phyloP scores from a whole-genome alignment of 163 green algal species.

The Volvox carteri region DNA sequence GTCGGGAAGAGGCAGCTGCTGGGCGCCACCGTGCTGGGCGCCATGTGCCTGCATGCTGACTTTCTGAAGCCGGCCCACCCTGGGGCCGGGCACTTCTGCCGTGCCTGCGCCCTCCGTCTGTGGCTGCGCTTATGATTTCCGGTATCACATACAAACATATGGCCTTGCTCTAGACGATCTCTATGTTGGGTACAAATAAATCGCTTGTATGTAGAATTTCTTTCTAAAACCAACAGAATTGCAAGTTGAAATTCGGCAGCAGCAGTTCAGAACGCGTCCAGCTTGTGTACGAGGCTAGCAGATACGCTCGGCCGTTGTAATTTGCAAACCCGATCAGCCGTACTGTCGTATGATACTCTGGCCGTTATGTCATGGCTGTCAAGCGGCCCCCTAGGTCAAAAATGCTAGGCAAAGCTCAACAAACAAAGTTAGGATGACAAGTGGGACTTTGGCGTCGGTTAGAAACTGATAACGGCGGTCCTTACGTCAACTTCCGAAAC shows the following conservation, averaged over 20 bases:
- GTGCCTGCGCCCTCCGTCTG: background rate
- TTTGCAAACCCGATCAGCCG: slow-evolving; percentile 9
- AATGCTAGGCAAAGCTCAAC: no score
- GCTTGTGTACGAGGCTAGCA: background rate
- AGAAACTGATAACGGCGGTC: no score
- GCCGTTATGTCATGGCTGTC: no score
- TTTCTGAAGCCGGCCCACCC: slow-evolving; percentile 27
- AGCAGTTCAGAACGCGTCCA: background rate
- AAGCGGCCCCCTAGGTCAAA: no score
- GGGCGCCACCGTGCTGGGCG: background rate
- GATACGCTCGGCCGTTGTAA: slow-evolving; percentile 12
- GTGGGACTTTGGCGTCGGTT: no score
- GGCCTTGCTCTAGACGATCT: background rate
- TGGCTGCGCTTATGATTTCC: background rate
- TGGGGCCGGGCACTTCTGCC: slow-evolving; percentile 10
- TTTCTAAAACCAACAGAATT: background rate
- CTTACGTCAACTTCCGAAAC: no score
- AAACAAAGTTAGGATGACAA: no score
- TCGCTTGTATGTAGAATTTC: background rate
- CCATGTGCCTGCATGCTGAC: slow-evolving; percentile 41
- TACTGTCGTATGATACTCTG: slow-evolving; percentile 19
- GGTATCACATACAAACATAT: slow-evolving; percentile 7
- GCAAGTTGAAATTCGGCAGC: background rate
- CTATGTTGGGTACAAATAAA: background rate
- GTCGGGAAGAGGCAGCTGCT: slow-evolving; percentile 26